phyloP scores from a whole-genome alignment of 139 green algal genomes.

The Picochlorum sp. region DNA sequence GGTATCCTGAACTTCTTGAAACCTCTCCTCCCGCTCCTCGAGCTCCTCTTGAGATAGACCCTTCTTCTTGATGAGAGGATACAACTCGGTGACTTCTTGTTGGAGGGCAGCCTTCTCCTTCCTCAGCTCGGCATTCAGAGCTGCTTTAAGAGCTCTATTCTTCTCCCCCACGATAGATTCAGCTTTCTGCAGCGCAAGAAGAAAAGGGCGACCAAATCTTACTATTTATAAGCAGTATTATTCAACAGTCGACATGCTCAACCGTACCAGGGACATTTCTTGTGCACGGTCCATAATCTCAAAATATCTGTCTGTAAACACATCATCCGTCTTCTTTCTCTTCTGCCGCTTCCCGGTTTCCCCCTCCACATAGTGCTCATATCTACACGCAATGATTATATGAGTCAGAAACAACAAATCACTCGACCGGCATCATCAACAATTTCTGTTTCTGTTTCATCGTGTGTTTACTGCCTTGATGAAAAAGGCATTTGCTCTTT shows the following conservation, averaged over 20 bases:
- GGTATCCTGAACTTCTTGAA: not conserved
- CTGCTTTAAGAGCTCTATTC: slow-evolving; percentile 58
- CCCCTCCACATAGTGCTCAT: slow-evolving; percentile 58
- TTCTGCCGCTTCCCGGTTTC: slow-evolving; percentile 6
- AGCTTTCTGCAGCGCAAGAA: slow-evolving; percentile 43
- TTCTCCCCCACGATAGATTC: slow-evolving; percentile 50
- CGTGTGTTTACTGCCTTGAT: too few relatives aligned
- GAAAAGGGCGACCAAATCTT: not conserved
- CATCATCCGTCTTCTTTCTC: slow-evolving; percentile 39
- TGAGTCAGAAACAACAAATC: too few relatives aligned
- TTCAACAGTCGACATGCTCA: too few relatives aligned
- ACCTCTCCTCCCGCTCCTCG: not conserved
- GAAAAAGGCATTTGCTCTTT: too few relatives aligned
- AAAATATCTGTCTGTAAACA: slow-evolving; percentile 53
- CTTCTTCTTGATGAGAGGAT: slow-evolving; percentile 9
- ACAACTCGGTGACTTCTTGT: slow-evolving; percentile 16
- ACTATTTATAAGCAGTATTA: not conserved
- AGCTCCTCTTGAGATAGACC: slow-evolving; percentile 5
- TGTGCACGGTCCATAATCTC: slow-evolving; percentile 45
- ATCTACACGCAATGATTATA: too few relatives aligned
- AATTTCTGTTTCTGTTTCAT: too few relatives aligned
- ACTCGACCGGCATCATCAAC: too few relatives aligned
- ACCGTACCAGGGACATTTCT: slow-evolving; percentile 49
- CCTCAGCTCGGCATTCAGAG: slow-evolving; percentile 68
- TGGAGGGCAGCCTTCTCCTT: slow-evolving; percentile 18